Evolutionary conservation across 768 basidiomycete species (phyloP), one percentile per base, ranked within the genome.

Genomic region (Tylopilus vinaceipallidus): DNA sequence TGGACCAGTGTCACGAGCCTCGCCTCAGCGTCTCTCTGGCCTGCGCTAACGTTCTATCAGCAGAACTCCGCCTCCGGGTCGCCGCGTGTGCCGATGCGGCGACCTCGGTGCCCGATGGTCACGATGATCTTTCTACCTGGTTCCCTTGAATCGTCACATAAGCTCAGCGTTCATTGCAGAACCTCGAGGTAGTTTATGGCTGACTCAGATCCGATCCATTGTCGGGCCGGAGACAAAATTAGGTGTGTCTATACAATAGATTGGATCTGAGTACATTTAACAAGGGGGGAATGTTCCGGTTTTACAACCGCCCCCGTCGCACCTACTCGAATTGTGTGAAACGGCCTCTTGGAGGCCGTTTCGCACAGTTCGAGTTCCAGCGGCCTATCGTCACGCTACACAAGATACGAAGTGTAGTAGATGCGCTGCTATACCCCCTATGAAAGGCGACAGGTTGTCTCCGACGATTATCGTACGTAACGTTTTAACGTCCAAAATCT

Each of bases 81-180:
- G 22, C 42, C 33, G 45, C 50, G 53, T 63, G 61, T 30, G 41
- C 37, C 61, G 61, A 63, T 62, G 61, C 61, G 62, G 61, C 53
- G 58, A 62, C 61, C 58, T 60, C 38, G 34, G 24, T n/a, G 7
- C 43, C 41, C 37, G 29, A 40, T 29, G 20, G 41, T 20, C 27
- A 20, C 29, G 36, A 54, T 39, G 45, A 60, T 63, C 52, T 22
- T 37, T 41, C 29, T 41, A 37, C 30, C 33, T 17, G 20, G 14
- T 50, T 49, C 39, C 39, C 39, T 41, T 9, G 22, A 33, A 33
- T 33, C 5, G 45, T 60, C 53, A 63, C 61, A 45, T n/a, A 57
- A 45, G 26, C 30, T 11, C 13, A 36, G 12, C 6, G 32, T 40
- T 35, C 34, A 36, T 55, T 50, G 14, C 47, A 61, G 56, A 39